A percentile compares a stretch with the other conserved stretches of the same genome.
phyloP scores from a whole-genome alignment of 2,329 filamentous ascomycete species.

The Aspergillus ustus region DNA sequence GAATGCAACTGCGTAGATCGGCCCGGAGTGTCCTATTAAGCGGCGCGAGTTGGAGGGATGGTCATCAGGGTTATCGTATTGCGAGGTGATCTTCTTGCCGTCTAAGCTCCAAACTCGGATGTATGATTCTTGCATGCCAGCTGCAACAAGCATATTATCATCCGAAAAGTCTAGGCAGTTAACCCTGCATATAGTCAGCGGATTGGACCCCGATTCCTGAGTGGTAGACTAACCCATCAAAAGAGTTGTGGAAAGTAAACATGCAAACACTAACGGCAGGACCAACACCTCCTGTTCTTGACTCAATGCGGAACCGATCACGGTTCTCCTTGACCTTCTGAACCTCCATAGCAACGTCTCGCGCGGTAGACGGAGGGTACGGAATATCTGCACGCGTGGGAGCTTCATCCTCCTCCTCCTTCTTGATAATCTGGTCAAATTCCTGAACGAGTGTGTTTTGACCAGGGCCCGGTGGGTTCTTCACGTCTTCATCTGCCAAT shows the following conservation, averaged over 20 bases:
- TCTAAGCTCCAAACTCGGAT: slow-evolving; percentile 93
- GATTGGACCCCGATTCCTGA: not conserved
- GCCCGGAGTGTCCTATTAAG: slow-evolving; percentile 84
- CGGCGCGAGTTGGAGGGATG: slow-evolving; percentile 73
- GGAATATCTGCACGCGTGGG: slow-evolving; percentile 80
- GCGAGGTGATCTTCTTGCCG: slow-evolving; percentile 76
- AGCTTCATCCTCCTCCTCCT: slow-evolving; percentile 83
- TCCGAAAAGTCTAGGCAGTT: slow-evolving; percentile 96
- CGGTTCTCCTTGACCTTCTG: slow-evolving; percentile 92
- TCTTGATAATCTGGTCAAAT: slow-evolving; percentile 85
- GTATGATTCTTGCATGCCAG: slow-evolving; percentile 90
- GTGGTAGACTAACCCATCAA: slow-evolving; percentile 70
- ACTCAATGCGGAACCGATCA: slow-evolving; percentile 87
- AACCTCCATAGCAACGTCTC: slow-evolving; percentile 92
- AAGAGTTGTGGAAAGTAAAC: slow-evolving; percentile 98
- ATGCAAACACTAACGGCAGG: slow-evolving; percentile 88
- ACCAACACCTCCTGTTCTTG: slow-evolving; percentile 80
- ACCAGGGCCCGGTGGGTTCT: slow-evolving; percentile 72
- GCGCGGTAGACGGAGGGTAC: slow-evolving; percentile 81
- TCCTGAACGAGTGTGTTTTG: slow-evolving; percentile 79
- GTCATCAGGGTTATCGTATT: slow-evolving; percentile 62
- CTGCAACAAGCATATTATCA: slow-evolving; percentile 83
- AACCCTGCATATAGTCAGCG: slow-evolving; percentile 60
- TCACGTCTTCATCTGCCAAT: slow-evolving; percentile 81
- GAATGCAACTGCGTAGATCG: slow-evolving; percentile 88